These are phyloP conservation scores for Epichloe elymi DNA, from an alignment of 2,329 filamentous ascomycete species.

Conservation along the genomic window DNA sequence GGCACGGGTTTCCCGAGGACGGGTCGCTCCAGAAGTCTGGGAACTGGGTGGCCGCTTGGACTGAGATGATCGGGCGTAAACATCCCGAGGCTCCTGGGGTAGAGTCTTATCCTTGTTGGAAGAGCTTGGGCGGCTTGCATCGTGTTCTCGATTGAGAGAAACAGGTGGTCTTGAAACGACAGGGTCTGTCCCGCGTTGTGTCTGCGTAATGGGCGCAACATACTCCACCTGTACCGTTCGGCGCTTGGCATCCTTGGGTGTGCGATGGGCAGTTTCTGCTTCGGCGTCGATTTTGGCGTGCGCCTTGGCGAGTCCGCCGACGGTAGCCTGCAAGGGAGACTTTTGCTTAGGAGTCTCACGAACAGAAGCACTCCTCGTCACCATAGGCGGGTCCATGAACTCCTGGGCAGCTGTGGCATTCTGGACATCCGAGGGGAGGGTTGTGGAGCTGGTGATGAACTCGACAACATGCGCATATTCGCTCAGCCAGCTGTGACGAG, in stretches of 20 bases:
- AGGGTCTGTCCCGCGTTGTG: slow-evolving; percentile 48
- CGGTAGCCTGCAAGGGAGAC: slow-evolving; percentile 29
- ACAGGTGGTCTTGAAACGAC: slow-evolving; percentile 14
- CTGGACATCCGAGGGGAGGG: slow-evolving; percentile 72
- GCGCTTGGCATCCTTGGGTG: slow-evolving; percentile 77
- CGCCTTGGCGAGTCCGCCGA: slow-evolving; percentile 57
- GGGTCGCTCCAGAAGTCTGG: slow-evolving; percentile 22
- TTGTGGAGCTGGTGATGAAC: slow-evolving; percentile 93
- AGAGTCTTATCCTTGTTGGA: slow-evolving; percentile 42
- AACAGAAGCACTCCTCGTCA: slow-evolving; percentile 84
- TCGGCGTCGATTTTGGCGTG: slow-evolving; percentile 62
- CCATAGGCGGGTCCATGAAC: slow-evolving; percentile 40
- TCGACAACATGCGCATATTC: slow-evolving; percentile 95
- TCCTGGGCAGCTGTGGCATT: slow-evolving; percentile 58
- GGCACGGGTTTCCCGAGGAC: slow-evolving; percentile 23
- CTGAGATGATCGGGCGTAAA: slow-evolving; percentile 23
- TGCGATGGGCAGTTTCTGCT: slow-evolving; percentile 40
- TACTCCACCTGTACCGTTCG: slow-evolving; percentile 97
- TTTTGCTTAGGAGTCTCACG: slow-evolving; percentile 70
- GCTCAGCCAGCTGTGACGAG: slow-evolving; percentile 93
- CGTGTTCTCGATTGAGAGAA: slow-evolving; percentile 29
- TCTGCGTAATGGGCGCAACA: slow-evolving; percentile 80
- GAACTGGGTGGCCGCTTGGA: slow-evolving; percentile 34
- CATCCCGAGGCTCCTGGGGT: slow-evolving; percentile 43
- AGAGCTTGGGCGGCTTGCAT: slow-evolving; percentile 14